These are phyloP conservation scores for Apiotrichum porosum DNA, from an alignment of 1,284 basidiomycete genomes.

Conservation along the genomic window DNA sequence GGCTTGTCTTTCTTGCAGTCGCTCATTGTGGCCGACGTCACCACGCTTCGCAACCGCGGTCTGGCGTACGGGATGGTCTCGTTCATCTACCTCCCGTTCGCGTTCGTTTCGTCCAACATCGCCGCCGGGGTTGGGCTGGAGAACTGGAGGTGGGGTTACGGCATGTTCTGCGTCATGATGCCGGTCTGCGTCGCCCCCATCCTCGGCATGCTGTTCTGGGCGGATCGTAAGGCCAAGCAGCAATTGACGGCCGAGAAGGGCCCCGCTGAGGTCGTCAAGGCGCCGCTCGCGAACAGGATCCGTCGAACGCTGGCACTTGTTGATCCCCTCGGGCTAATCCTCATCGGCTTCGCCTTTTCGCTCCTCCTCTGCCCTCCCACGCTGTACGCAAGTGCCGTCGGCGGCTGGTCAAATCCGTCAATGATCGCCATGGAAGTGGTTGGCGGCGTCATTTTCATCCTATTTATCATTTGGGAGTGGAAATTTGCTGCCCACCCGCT, in stretches of 20 bases:
- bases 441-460: constrained; percentile 48
- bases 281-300: constrained; percentile 3
- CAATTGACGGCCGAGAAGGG: not conserved
- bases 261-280: constrained; percentile 7
- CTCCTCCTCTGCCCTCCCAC: constrained; percentile 67
- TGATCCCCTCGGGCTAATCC: constrained; percentile 59
- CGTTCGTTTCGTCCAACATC: constrained; percentile 36
- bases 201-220: constrained; percentile 43
- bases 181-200: constrained; percentile 24
- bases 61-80: constrained; percentile 63
- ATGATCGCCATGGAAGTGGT: constrained; percentile 47
- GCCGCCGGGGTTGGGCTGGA: constrained; percentile 55
- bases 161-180: constrained; percentile 38
- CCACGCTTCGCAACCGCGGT: constrained; percentile 70
- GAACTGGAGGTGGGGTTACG: constrained; percentile 59
- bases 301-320: too few relatives aligned
- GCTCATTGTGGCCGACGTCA: constrained; percentile 59
- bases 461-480: constrained; percentile 50
- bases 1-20: too few relatives aligned
- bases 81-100: constrained; percentile 56
- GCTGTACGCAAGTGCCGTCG: constrained; percentile 51
- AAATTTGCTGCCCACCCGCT: constrained; percentile 50
- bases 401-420: constrained; percentile 42
- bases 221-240: constrained; percentile 36
- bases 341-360: constrained; percentile 59